Base-by-base conservation (phyloP, 2,329 filamentous ascomycete genomes). In the Geosmithia putterillii region DNA sequence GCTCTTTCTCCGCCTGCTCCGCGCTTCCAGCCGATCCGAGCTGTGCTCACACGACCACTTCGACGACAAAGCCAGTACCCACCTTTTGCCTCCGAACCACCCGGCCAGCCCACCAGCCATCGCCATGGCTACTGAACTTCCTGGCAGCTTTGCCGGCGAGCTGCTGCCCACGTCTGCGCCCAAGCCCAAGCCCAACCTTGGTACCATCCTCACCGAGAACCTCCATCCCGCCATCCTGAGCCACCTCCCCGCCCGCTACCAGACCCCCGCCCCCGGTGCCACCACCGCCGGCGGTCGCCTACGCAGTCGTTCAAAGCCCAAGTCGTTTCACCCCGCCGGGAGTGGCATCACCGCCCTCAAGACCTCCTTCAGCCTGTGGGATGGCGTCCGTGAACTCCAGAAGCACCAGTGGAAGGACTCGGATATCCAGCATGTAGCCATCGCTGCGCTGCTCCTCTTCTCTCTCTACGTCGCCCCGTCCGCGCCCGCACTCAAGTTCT, bases 381-480 rank as follows among this genome's bases (percentile, higher is more conserved):
- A 94, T 56, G 88, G 87, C 12, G 63, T 95, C 47, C 76, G 78
- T 47, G 76, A 82, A 34, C 69, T 95, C 49, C 81, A 83, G 53
- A 75, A 75, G 47, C 86, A 92, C 58, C 78, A 78, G 50, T 95
- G 86, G 86, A 82, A 76, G 42, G 68, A 81, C 42, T 84, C 88
- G 59, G 90, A 96, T 62, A 74, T 84, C 36, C 89, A 95, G 65
- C 94, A 95, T 61, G 61, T 86, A 42, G 68, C 90, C 45, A 65
- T 94, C 22, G 75, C 80, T 46, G 73, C 82, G 43, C 63, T 94
- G 41, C 79, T 79, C 52, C 77, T 94, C 52, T 95, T 95, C 66
- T 87, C 83, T 43, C 72, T 95, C 47, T 83, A 74, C 54, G 79
- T 95, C 49, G 86, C 90, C 48, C 83, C 89, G 50, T 74, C 87